Base-by-base conservation (phyloP, 2,329 filamentous ascomycete species). In the Emmonsiellopsis sp. region DNA sequence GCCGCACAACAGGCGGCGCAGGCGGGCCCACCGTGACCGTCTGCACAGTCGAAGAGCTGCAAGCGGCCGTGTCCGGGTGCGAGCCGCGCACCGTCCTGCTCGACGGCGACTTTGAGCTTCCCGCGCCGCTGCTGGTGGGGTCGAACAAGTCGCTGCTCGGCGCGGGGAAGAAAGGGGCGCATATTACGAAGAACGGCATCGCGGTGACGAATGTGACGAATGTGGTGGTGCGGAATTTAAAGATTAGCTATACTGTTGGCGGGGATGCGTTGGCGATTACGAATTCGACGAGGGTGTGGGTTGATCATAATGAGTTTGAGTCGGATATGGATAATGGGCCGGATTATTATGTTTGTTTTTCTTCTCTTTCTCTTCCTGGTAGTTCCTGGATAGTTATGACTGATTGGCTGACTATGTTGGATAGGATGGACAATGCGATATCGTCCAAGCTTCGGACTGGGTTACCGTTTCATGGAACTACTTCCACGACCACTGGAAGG, bases 401-500 rank as follows among this genome's bases (percentile, higher is more conserved):
- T 26, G 20, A 26, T 26, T 26, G 20, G 20, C 20, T 26, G 20
- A 26, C 20, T 26, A 0, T n/a, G 3, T 57, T 72, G 65, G 32
- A 34, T 46, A 52, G 50, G 74, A 77, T 50, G 74, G 74, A 7
- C 73, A 75, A 62, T 62, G 75, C 32, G 74, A 76, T 44, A 73
- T 76, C 38, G 70, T 73, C 46, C 70, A 70, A 3, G 73, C 66
- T 2, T 70, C 70, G 0, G 74, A 76, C 63, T 76, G 66, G 63
- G 64, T 77, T 54, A 77, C 75, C 0, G 64, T 76, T 2, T 75
- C 70, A 0, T 74, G 73, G 70, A 77, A 76, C 63, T 76, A 75
- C 58, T 75, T 76, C 67, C 74, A 77, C 55, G 70, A 76, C 57
- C 72, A 76, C 63, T 76, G 72, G 70, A 77, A 52, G 50, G 50